Evolutionary conservation across 257 asterid species (phyloP).

Genomic region (Handroanthus guayacan): DNA sequence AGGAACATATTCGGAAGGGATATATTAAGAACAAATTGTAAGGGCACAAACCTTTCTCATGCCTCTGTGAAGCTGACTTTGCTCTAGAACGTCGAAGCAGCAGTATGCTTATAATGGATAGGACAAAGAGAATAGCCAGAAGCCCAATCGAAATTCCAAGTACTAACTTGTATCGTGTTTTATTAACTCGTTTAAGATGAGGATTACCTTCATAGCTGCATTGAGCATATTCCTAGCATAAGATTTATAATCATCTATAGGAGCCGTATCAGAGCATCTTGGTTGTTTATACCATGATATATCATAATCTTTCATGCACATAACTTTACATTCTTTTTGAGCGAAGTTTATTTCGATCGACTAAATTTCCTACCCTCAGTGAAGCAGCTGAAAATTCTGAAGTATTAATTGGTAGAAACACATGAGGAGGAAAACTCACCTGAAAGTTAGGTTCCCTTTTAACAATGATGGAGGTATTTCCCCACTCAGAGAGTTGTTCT

Average conservation of each 20-base stretch:
- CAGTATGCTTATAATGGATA: slow-evolving; percentile 59
- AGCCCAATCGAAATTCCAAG: slow-evolving; percentile 64
- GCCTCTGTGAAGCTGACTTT: slow-evolving; percentile 47
- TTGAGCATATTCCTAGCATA: neutral
- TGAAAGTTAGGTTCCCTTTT: slow-evolving; percentile 69
- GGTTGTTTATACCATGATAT: neutral
- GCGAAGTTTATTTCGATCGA: no score
- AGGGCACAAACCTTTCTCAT: slow-evolving; percentile 51
- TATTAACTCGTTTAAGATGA: slow-evolving; percentile 56
- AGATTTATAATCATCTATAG: neutral
- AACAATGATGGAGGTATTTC: slow-evolving; percentile 72
- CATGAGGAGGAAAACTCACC: slow-evolving; percentile 48
- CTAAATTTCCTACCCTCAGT: neutral
- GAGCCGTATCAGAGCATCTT: no score
- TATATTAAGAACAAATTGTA: neutral
- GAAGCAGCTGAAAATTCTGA: neutral
- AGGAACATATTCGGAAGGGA: slow-evolving; percentile 17
- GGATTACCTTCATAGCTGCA: slow-evolving; percentile 83
- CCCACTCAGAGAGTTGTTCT: slow-evolving; percentile 85
- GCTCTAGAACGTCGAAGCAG: slow-evolving; percentile 56
- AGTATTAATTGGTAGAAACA: neutral
- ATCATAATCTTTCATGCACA: neutral
- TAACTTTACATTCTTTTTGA: neutral
- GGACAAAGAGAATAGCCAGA: slow-evolving; percentile 61
- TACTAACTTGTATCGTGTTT: slow-evolving; percentile 50